Conservation (phyloP, 2,329 filamentous ascomycete genomes). For the Phialemonium atrogriseum region DNA sequence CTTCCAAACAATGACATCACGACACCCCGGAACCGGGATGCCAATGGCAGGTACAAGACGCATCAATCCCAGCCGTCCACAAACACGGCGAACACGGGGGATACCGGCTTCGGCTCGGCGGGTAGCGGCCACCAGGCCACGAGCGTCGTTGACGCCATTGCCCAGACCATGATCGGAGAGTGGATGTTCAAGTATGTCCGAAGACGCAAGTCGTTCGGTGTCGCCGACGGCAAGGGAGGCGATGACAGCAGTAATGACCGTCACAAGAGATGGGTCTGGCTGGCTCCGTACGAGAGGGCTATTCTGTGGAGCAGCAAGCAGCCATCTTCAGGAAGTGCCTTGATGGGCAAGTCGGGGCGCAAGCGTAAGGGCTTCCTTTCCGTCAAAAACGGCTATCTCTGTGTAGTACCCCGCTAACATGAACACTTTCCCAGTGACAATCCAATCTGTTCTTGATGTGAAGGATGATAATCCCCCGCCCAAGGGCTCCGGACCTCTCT, state of each 20-base stretch:
- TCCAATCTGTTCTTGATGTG: conserved; percentile 94
- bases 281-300: conserved; percentile 89
- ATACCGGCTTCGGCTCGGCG: conserved; percentile 40
- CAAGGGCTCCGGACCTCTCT: conserved; percentile 57
- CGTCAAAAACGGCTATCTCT: not conserved
- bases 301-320: conserved; percentile 99
- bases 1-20: conserved; percentile 66
- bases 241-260: conserved; percentile 69
- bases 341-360: conserved; percentile 89
- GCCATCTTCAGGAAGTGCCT: conserved; percentile 74
- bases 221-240: conserved; percentile 56
- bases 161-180: conserved; percentile 96
- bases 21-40: conserved; percentile 41
- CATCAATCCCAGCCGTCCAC: conserved; percentile 53
- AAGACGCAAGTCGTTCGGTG: conserved; percentile 82
- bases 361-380: conserved; percentile 61
- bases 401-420: not conserved
- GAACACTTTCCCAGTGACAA: conserved; percentile 56
- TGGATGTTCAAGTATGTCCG: conserved; percentile 93
- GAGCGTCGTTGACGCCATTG: conserved; percentile 89
- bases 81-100: conserved; percentile 42
- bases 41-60: conserved; percentile 29
- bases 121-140: conserved; percentile 57
- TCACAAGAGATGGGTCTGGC: conserved; percentile 97
- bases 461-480: conserved; percentile 86